Evolutionary conservation across 306 rosid genomes (phyloP).

Genomic region (Dryas octopetala): DNA sequence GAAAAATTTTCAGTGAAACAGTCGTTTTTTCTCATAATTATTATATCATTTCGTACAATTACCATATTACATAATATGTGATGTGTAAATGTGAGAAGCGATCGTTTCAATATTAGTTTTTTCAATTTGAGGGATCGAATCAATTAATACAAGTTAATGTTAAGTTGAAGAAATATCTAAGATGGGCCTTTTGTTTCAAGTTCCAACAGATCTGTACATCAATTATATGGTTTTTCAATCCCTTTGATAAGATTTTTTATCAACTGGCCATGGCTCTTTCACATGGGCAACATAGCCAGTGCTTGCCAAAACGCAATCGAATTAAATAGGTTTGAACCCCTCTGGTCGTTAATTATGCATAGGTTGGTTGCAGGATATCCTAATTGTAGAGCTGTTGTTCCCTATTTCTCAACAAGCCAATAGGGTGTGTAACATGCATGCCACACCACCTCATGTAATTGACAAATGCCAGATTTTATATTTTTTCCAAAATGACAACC

Average conservation of each 20-base stretch:
- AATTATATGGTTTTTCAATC: background rate
- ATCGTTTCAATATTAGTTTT: no score
- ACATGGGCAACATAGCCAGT: conserved; percentile 6
- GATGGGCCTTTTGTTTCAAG: background rate
- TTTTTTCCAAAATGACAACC: conserved; percentile 3
- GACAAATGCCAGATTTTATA: background rate
- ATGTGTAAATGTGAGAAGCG: no score
- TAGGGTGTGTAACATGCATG: conserved; percentile 10
- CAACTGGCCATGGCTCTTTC: conserved; percentile 8
- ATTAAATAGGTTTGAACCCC: conserved; percentile 13
- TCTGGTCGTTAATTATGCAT: conserved; percentile 4
- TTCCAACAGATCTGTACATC: background rate
- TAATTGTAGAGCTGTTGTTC: conserved; percentile 12
- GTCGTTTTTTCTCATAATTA: no score
- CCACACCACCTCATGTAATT: background rate
- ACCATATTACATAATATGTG: no score
- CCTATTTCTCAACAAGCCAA: conserved; percentile 17
- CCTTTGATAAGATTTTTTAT: conserved; percentile 16
- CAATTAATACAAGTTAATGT: background rate
- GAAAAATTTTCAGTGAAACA: background rate
- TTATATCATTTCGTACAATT: no score
- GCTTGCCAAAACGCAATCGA: background rate
- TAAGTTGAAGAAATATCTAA: background rate
- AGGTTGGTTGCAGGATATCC: conserved; percentile 8
- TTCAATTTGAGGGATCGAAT: no score